Conservation (phyloP, 1,139 yeast species). For the Lodderomyces metapsilosis region DNA sequence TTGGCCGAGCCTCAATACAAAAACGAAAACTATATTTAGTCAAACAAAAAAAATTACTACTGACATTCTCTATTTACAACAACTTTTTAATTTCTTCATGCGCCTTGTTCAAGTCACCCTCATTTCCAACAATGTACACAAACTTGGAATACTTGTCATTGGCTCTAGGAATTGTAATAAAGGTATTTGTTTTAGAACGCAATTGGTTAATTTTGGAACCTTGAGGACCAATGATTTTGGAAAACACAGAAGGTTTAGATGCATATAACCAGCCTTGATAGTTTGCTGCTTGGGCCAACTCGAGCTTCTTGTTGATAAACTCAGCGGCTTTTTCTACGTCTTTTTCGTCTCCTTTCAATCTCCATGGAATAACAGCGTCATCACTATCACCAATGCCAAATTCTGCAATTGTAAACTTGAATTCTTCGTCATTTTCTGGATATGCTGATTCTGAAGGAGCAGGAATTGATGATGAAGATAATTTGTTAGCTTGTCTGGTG, state of each 20-base stretch:
- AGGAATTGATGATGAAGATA: slow-evolving; percentile 44
- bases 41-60: not conserved
- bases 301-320: slow-evolving; percentile 34
- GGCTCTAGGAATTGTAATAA: slow-evolving; percentile 64
- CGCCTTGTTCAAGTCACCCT: slow-evolving; percentile 29
- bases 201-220: slow-evolving; percentile 68
- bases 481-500: slow-evolving; percentile 48
- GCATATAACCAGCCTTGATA: slow-evolving; percentile 40
- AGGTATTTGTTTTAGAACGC: slow-evolving; percentile 57
- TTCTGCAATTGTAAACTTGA: slow-evolving; percentile 46
- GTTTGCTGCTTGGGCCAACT: slow-evolving; percentile 29
- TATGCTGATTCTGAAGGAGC: slow-evolving; percentile 49
- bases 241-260: slow-evolving; percentile 35
- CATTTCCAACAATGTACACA: slow-evolving; percentile 33
- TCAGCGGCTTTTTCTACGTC: slow-evolving; percentile 38
- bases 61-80: slow-evolving; percentile 6
- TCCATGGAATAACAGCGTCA: slow-evolving; percentile 55
- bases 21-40: too few relatives aligned
- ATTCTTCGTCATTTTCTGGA: slow-evolving; percentile 39
- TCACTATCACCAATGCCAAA: slow-evolving; percentile 19
- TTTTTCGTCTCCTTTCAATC: slow-evolving; percentile 51
- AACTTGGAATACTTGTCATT: slow-evolving; percentile 34
- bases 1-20: too few relatives aligned
- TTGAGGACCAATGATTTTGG: slow-evolving; percentile 72
- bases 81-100: slow-evolving; percentile 24